Percentiles rank a stretch among this genome's conserved stretches.
phyloP scores from a whole-genome alignment of 768 basidiomycete species.

The Suillus subaureus region DNA sequence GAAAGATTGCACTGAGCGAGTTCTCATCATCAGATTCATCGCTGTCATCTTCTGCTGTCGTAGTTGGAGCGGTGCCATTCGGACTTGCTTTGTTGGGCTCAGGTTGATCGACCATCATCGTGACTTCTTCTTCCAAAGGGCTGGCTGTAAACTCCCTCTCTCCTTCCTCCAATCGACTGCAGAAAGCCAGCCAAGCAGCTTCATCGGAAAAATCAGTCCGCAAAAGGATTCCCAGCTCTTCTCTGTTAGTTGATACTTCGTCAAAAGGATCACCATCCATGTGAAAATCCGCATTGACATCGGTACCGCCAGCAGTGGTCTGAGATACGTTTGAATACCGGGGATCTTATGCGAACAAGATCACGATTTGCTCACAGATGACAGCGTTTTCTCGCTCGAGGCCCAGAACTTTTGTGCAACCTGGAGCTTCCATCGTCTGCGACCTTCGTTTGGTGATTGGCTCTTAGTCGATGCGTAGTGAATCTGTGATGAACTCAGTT shows the following conservation, averaged over 20 bases:
- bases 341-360: background rate
- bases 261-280: constrained; percentile 61
- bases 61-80: constrained; percentile 20
- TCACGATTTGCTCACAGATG: constrained; percentile 9
- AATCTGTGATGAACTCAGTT: constrained; percentile 26
- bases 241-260: constrained; percentile 42
- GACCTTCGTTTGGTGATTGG: constrained; percentile 52
- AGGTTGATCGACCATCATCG: constrained; percentile 22
- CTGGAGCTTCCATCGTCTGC: constrained; percentile 57
- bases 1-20: constrained; percentile 49
- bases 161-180: constrained; percentile 47
- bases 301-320: constrained; percentile 16
- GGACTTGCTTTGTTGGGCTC: constrained; percentile 20
- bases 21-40: constrained; percentile 34
- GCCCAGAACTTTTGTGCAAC: constrained; percentile 54
- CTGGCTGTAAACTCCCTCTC: constrained; percentile 56
- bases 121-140: constrained; percentile 22
- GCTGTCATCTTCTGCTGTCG: constrained; percentile 20
- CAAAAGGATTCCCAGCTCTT: constrained; percentile 63
- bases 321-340: constrained; percentile 17
- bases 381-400: constrained; percentile 25
- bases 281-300: constrained; percentile 26
- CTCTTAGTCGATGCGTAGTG: constrained; percentile 48
- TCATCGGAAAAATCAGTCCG: constrained; percentile 76
- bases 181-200: constrained; percentile 62